Evolutionary conservation across 805 yeast species (phyloP).

Genomic region (Yarrowia osloensis): DNA sequence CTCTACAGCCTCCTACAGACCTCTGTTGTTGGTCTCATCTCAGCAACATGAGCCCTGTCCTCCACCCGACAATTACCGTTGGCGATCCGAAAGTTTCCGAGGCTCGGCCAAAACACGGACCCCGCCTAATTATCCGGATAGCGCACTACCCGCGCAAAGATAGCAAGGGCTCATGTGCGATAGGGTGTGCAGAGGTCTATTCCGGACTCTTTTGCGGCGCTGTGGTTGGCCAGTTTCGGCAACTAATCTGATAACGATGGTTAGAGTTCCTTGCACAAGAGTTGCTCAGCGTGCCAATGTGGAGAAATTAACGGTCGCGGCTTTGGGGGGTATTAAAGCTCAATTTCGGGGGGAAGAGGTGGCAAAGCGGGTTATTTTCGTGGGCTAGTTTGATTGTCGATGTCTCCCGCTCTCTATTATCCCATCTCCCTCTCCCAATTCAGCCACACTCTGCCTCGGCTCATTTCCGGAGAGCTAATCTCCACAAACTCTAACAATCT

Average conservation of each 20-base stretch:
- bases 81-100: slow-evolving; percentile 13
- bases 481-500: background rate
- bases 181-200: background rate
- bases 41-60: background rate
- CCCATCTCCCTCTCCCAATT: background rate
- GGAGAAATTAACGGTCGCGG: background rate
- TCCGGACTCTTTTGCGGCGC: background rate
- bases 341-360: background rate
- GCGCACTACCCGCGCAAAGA: background rate
- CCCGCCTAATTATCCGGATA: slow-evolving; percentile 4
- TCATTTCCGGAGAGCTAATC: slow-evolving; percentile 24
- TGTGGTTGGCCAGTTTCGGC: slow-evolving; percentile 2
- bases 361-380: background rate
- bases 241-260: background rate
- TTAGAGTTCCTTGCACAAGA: background rate
- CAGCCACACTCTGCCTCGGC: background rate
- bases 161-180: background rate
- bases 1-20: no score
- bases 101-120: slow-evolving; percentile 3
- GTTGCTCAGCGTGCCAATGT: background rate
- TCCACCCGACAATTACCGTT: slow-evolving; percentile 17
- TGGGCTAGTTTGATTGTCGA: background rate
- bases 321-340: background rate
- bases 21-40: no score
- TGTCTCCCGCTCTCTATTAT: background rate